phyloP scores from a whole-genome alignment of 345 rosid species.

The Balakata baccata region DNA sequence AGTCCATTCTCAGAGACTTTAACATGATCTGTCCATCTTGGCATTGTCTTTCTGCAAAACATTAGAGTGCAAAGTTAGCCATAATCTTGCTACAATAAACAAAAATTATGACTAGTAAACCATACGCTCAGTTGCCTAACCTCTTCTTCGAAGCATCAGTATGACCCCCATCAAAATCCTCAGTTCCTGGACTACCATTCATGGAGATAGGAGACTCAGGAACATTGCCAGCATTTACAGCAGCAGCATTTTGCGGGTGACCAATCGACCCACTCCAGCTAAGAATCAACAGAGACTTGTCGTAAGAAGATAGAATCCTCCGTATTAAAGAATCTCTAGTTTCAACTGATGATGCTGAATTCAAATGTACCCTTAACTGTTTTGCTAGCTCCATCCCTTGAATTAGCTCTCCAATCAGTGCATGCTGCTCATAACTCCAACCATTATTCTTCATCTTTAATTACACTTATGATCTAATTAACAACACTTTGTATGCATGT shows the following conservation, averaged over 20 bases:
- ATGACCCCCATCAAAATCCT: conserved; percentile 21
- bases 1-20: conserved; percentile 32
- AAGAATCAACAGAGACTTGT: conserved; percentile 30
- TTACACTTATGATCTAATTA: neutral
- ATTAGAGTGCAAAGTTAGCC: neutral
- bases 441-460: conserved; percentile 20
- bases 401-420: conserved; percentile 28
- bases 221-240: neutral
- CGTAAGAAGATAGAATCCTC: conserved; percentile 30
- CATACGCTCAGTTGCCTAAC: conserved; percentile 7
- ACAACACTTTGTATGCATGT: no score
- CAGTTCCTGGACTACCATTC: conserved; percentile 29
- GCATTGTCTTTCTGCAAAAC: conserved; percentile 29
- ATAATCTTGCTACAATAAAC: neutral
- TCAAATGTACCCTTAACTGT: conserved; percentile 20
- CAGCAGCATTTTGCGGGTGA: conserved; percentile 26
- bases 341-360: conserved; percentile 20
- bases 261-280: conserved; percentile 27
- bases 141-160: conserved; percentile 29
- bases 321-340: conserved; percentile 14
- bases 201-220: conserved; percentile 27
- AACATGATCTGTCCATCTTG: conserved; percentile 36
- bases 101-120: neutral
- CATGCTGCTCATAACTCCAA: conserved; percentile 24
- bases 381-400: conserved; percentile 30